Evolutionary conservation across 495 filamentous ascomycete species (phyloP), one percentile per base, ranked within the genome.

Genomic region (Alectoria sarmentosa): DNA sequence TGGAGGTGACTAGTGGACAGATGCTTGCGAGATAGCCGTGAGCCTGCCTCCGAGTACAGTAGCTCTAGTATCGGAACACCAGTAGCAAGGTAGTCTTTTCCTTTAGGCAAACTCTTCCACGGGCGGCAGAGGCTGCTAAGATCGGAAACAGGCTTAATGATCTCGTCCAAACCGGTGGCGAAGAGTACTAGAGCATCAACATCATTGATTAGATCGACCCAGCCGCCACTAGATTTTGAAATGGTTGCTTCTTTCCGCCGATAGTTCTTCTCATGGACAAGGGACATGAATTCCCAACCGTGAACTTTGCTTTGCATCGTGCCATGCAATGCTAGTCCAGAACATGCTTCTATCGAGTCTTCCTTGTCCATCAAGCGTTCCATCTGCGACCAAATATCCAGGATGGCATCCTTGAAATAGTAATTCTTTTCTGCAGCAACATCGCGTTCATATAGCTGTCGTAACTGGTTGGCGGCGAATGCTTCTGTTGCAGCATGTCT

Each of bases 121-220:
- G 10, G 9, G 2, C n/a, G 32, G 56, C 71, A 73, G 17, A 69
- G 54, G 5, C 39, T 1, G n/a, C n/a, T n/a, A 0, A 34, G 4
- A 6, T n/a, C 30, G 4, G 28, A 9, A 1, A 0, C 4, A 8
- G 71, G 71, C n/a, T 28, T 41, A 14, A 73, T 67, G 15, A 73
- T 28, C 39, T 72, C 70, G 21, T 44, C 70, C 38, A 70, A 70
- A 23, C 70, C 71, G n/a, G 59, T 66, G 8, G 61, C 71, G 9
- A 71, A 62, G 0, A 73, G 59, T n/a, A 70, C 68, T 2, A 73
- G 21, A 8, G 70, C 68, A 48, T 69, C 66, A 23, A 70, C 68
- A 59, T 73, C 70, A 4, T 64, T 32, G 6, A 67, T 56, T 7
- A 73, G 68, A 23, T 44, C 26, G 21, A 54, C 26, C 71, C 71